These are phyloP conservation scores for Magnolia kwangsiensis DNA, from an alignment of 164 flowering plant species.

Conservation along the genomic window DNA sequence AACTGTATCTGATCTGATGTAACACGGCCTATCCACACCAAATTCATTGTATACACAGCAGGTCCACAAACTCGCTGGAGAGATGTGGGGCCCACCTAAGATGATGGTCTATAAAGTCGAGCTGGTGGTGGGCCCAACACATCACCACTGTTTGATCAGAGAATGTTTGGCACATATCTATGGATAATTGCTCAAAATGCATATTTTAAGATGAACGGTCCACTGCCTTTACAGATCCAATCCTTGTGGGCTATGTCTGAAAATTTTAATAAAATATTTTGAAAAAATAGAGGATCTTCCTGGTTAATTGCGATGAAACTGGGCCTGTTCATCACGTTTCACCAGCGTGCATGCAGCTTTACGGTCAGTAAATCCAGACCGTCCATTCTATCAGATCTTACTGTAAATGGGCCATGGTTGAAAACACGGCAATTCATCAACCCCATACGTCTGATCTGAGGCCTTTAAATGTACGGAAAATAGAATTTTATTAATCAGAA, in stretches of 20 bases:
- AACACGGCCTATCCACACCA: not conserved
- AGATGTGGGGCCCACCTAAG: not conserved
- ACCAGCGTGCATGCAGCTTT: too few relatives aligned
- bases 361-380: too few relatives aligned
- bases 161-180: not conserved
- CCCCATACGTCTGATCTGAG: too few relatives aligned
- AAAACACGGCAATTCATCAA: too few relatives aligned
- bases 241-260: not conserved
- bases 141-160: not conserved
- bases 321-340: too few relatives aligned
- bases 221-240: not conserved
- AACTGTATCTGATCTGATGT: not conserved
- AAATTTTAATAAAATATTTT: too few relatives aligned
- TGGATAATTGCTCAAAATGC: not conserved
- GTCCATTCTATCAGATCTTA: too few relatives aligned
- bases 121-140: not conserved
- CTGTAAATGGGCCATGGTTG: too few relatives aligned
- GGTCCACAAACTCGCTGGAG: not conserved
- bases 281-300: not conserved
- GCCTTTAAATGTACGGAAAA: too few relatives aligned
- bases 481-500: too few relatives aligned
- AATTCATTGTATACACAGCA: not conserved
- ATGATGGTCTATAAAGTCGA: not conserved
- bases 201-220: not conserved
- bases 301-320: not conserved